Evolutionary conservation across 345 rosid genomes (phyloP), one percentile per base, ranked within the genome.

Genomic region (thale cress (Arabidopsis thaliana)): DNA sequence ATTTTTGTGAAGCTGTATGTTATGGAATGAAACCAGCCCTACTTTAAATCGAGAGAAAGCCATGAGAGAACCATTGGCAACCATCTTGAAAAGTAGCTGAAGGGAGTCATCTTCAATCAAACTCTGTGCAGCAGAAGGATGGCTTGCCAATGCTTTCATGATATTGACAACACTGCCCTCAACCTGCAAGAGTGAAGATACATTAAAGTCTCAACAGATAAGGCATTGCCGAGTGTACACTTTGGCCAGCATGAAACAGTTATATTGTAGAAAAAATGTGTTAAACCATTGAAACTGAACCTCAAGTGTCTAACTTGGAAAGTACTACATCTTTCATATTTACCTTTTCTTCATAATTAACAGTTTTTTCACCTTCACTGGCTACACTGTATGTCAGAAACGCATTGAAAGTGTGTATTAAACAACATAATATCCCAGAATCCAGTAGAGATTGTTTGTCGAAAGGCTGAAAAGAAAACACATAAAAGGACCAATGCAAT

Each of bases 371-470:
- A 61, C 59, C 40, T 71, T 75, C 71, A 76, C 67, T 71, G 58
- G 80, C 73, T 83, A 79, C 83, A 78, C 72, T 57, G 61, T 88
- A 83, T 74, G 83, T 75, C 76, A 90, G 74, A 81, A 94, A 83
- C 81, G 91, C 85, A 82, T 78, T 87, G 63, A 93, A 81, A 70
- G 86, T 65, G 46, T 88, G 95, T 84, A 91, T 86, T 69, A 93
- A 93, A 80, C 98, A 93, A 77, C 97, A 86, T 14, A 93, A 83
- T 83, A 93, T 89, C 78, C 97, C 98, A 87, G 98, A 93, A 84
- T 93, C 98, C 74, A 93, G 88, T 56, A 93, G 88, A 59, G 98
- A 91, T 58, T 89, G 98, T 79, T 89, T 88, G 77, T 91, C 98
- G 57, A 87, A 79, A 34, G 92, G 88, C 98, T 93, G 91, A 79